Evolutionary conservation across 2,329 filamentous ascomycete genomes (phyloP), one percentile per base, ranked within the genome.

Genomic region (Aspergillus phoenicis): DNA sequence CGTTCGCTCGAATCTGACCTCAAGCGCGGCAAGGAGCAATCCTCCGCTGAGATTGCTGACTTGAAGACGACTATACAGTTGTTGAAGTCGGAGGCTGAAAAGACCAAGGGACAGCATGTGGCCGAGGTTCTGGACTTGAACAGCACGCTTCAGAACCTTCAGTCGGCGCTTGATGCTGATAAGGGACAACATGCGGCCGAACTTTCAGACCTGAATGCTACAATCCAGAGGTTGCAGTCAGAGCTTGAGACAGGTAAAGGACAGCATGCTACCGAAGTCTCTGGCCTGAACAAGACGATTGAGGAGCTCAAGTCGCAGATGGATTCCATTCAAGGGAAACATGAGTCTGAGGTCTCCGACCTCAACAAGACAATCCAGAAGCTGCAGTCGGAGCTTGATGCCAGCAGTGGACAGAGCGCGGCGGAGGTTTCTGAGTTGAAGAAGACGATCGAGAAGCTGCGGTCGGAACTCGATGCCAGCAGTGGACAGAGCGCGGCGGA

Each of bases 71-170:
- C 80, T 1, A 81, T 88, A 24, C 85, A 83, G 57, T 81, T 83
- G 28, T 77, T 91, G 20, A 85, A 90, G 71, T 68, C 62, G 22
- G 68, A 70, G 48, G 66, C 78, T 39, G 71, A 64, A 15, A 73
- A 89, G 82, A 82, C 83, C 47, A 89, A 88, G 70, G 82, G 83
- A 61, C 86, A 86, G 10, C 74, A 81, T 41, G 86, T 88, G 45
- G 84, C 83, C 1, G 85, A 90, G 67, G 80, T 84, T 52, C 81
- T 85, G 4, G 85, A 88, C 61, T 75, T 91, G 15, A 83, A 83
- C 68, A 82, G 81, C 8, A 87, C 82, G 2, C 81, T 89, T 17
- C 85, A 84, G 60, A 81, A 82, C 47, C 76, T 91, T 15, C 84
- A 90, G 71, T 64, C 62, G 36, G 70, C 71, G 28, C 62, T 77